Evolutionary conservation across 352 stramenopile species (phyloP).

Genomic region (Pythium brassicae): DNA sequence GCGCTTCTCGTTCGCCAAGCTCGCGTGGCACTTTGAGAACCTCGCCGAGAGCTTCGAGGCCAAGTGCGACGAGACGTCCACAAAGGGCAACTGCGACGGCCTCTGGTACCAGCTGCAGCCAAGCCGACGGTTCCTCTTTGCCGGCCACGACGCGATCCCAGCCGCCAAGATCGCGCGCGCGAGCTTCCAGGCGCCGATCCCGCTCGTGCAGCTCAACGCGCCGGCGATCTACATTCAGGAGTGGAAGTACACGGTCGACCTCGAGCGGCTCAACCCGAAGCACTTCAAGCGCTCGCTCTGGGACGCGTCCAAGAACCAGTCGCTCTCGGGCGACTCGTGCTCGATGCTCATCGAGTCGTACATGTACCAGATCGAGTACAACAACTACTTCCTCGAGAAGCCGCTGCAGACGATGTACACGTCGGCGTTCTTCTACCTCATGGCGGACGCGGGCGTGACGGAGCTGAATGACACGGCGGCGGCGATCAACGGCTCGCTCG

Average conservation of each 20-base stretch:
- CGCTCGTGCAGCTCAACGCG: conserved; percentile 38
- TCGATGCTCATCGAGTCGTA: conserved; percentile 46
- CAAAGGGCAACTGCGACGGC: conserved; percentile 19
- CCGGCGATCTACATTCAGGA: conserved; percentile 15
- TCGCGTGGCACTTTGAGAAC: conserved; percentile 29
- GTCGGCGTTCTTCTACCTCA: conserved; percentile 46
- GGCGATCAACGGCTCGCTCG: background rate
- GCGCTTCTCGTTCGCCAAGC: conserved; percentile 36
- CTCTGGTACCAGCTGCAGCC: conserved; percentile 40
- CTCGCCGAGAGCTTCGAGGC: conserved; percentile 27
- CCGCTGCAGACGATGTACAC: conserved; percentile 44
- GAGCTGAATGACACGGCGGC: conserved; percentile 9
- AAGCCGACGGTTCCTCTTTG: conserved; percentile 40
- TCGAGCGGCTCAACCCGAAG: conserved; percentile 23
- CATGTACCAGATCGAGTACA: conserved; percentile 32
- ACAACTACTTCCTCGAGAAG: conserved; percentile 40
- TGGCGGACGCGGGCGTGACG: conserved; percentile 35
- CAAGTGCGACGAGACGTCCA: conserved; percentile 23
- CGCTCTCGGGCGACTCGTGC: conserved; percentile 20
- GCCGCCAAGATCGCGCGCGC: conserved; percentile 15
- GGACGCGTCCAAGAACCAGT: conserved; percentile 18
- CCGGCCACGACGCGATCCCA: conserved; percentile 26
- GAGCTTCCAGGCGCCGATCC: conserved; percentile 34
- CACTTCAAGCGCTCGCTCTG: conserved; percentile 21
- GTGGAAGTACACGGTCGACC: conserved; percentile 5